Evolutionary conservation across 2,329 filamentous ascomycete species (phyloP), one percentile per base, ranked within the genome.

Genomic region (Colletotrichum gloeosporioides): DNA sequence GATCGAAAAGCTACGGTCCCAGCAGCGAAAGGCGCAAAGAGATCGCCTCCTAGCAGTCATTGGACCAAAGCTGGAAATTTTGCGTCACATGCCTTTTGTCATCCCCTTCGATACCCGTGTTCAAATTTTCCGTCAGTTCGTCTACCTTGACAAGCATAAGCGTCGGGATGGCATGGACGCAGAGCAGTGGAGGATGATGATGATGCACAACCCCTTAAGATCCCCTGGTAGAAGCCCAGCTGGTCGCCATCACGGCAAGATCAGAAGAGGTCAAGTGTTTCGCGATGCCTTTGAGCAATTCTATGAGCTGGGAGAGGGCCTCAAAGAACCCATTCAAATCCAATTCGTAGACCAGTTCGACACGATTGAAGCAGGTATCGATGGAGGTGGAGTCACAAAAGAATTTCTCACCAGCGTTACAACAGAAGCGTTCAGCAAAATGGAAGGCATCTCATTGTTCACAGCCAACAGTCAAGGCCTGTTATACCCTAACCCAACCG

Each of bases 251-350:
- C 92, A 95, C 79, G 96, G 95, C 13, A 92, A 92, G 69, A 96
- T 99, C 76, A 91, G 92, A 72, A 92, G 97, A 77, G 93, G 94
- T 25, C 90, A 92, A 65, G 90, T 98, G 7, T 98, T 99, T 81
- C 90, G 95, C 22, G 96, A 98, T 85, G 97, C 97, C 0, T 96
- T 93, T 82, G 88, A 93, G 5, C 91, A 96, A 71, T 98, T 98
- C 81, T 98, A 95, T 80, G 84, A 91, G 2, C 89, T 99, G 7
- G 94, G 94, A 0, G 94, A 96, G 16, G 93, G 93, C 1, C 86
- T 99, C 72, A 99, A 99, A 82, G 96, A 99, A 82, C 95, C 96
- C 0, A 98, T 99, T 44, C 95, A 98, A 82, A 99, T 99, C 81
- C 97, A 95, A 0, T 99, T 99, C 83, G 93, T 98, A 59, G 97